phyloP scores from a whole-genome alignment of 2,329 filamentous ascomycete species.

The Beauveria scarabaeidicola region DNA sequence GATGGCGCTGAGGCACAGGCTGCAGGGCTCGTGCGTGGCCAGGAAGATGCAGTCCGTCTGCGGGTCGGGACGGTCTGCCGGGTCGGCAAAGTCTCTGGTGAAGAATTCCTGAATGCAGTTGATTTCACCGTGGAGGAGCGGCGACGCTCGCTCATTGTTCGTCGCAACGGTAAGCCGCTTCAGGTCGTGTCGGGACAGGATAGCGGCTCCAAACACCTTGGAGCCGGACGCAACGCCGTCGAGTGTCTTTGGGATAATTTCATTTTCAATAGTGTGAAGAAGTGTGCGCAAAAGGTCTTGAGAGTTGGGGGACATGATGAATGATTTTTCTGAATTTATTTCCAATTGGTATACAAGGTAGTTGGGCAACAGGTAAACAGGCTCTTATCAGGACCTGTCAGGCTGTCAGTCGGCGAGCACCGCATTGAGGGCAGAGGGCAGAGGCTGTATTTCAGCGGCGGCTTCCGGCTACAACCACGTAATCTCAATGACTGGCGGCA shows the following conservation, averaged over 20 bases:
- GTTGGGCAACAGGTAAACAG: neutral
- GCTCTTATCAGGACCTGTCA: neutral
- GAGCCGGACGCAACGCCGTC: slow-evolving; percentile 41
- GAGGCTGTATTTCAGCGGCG: slow-evolving; percentile 11
- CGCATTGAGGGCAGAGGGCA: too few relatives aligned
- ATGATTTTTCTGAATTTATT: slow-evolving; percentile 11
- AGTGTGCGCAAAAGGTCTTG: slow-evolving; percentile 29
- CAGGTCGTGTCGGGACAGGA: slow-evolving; percentile 36
- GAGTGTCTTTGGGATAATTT: slow-evolving; percentile 43
- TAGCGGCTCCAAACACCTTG: slow-evolving; percentile 50
- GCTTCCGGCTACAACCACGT: slow-evolving; percentile 8
- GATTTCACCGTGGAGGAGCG: slow-evolving; percentile 50
- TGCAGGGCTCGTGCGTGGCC: slow-evolving; percentile 51
- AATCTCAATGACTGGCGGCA: neutral
- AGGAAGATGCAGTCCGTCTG: slow-evolving; percentile 45
- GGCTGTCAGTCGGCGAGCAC: neutral
- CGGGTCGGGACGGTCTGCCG: slow-evolving; percentile 30
- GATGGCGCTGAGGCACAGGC: slow-evolving; percentile 48
- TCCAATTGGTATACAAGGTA: neutral
- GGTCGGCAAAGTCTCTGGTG: slow-evolving; percentile 25
- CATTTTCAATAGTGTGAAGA: slow-evolving; percentile 33
- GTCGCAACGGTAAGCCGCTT: slow-evolving; percentile 40
- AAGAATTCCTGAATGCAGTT: slow-evolving; percentile 54
- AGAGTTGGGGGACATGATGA: slow-evolving; percentile 14
- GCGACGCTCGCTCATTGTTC: slow-evolving; percentile 47